Base-by-base conservation (phyloP, 2,329 filamentous ascomycete species). In the Aspergillus fructus region DNA sequence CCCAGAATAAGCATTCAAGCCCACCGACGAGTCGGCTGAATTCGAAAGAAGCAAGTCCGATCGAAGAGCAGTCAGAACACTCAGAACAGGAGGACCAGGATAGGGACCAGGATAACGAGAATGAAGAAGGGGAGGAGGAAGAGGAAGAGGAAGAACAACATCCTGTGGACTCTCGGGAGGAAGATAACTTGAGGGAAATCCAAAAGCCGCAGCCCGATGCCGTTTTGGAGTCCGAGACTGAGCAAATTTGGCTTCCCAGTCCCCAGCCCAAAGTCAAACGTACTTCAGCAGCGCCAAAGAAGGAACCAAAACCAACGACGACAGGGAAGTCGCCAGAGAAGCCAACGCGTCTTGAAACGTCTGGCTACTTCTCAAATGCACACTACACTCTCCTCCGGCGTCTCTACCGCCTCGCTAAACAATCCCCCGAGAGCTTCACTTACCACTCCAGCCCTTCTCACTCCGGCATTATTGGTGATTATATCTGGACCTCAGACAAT, bases 401-500 rank as follows among this genome's bases (percentile, higher is more conserved):
- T 49, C 60, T 78, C 42, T 77, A 77, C 51, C 71, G 67, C 52
- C 56, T 72, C 58, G 74, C 75, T 39, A 74, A 76, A 64, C 65
- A 59, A 45, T 66, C 63, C 21, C 75, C 75, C 4, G 71, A 75
- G 41, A 66, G 63, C 4, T 76, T 78, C 54, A 67, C 70, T 27
- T 77, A 76, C 56, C 63, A 70, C 39, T 62, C 74, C 27, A 65
- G 68, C 9, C 62, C 69, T 17, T 66, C 70, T 15, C 74, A 74
- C 40, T 64, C 71, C 42, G 67, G 71, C 24, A 76, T 78, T 53
- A 68, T 78, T 48, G 75, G 75, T 27, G 73, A 75, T 62, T 75
- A 71, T 69, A 74, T 77, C 47, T 76, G 71, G 71, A 76, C 74
- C 3, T 75, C 74, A 17, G 74, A 77, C 62, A 72, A 74, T 15